phyloP scores from a whole-genome alignment of 345 rosid genomes.

The Pistacia integerrima region DNA sequence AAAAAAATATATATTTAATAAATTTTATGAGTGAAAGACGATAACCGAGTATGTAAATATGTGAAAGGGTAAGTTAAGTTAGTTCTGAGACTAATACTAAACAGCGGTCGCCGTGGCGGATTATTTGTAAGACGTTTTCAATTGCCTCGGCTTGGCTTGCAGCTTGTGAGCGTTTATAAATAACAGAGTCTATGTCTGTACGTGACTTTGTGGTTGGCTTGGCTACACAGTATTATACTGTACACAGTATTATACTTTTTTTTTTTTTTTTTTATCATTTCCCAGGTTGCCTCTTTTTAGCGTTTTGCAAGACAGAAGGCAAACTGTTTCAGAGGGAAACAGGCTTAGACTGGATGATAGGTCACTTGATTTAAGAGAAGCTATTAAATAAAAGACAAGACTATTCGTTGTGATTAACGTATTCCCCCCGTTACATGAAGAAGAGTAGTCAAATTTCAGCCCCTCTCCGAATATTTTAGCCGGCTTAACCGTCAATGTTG shows the following conservation, averaged over 20 bases:
- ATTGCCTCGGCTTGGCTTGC: conserved; percentile 15
- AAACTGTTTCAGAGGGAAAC: no score
- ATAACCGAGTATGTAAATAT: neutral
- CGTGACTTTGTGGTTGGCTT: neutral
- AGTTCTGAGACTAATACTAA: neutral
- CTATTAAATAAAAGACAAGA: no score
- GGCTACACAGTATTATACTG: no score
- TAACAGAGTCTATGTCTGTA: no score
- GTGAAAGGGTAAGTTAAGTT: neutral
- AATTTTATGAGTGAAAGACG: neutral
- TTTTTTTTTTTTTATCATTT: neutral
- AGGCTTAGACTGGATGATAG: no score
- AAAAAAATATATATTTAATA: neutral
- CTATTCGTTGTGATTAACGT: no score
- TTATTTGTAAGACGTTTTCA: neutral
- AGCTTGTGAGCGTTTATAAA: neutral
- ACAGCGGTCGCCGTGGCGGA: neutral
- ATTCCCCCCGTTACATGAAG: no score
- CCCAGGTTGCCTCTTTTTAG: neutral
- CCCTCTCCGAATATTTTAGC: neutral
- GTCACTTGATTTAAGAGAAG: no score
- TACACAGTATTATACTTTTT: no score
- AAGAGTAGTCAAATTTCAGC: neutral
- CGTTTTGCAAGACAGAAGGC: neutral
- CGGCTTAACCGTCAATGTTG: conserved; percentile 3